Evolutionary conservation across 2,329 filamentous ascomycete species (phyloP), one percentile per base, ranked within the genome.

Genomic region (Neopestalotiopsis rosae): DNA sequence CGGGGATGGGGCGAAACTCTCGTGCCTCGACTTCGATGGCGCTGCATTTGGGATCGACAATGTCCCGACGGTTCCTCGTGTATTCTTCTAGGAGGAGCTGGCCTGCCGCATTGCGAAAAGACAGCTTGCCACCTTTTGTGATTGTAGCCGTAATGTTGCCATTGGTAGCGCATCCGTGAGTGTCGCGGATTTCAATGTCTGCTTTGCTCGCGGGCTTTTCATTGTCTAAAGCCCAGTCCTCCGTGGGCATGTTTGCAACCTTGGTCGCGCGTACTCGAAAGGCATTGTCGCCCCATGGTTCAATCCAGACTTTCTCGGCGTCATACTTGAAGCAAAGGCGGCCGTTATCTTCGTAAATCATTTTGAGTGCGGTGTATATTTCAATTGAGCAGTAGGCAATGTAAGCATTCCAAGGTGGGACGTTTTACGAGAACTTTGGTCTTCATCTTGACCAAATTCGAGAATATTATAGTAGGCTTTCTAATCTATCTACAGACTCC

Each of bases 21-120:
- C 89, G 86, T 1, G 87, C 86, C 69, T 88, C 82, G 20, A 91
- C 79, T 9, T 85, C 79, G 2, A 91, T 78, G 0, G 89, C 84
- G 71, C 86, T 89, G 77, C 86, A 87, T 75, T 89, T 89, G 0
- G 88, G 87, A 71, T 90, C 88, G 5, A 76, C 74, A 2, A 84
- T 79, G 69, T 90, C 86, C 38, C 76, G 74, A 7, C 87, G 81
- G 69, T 85, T 80, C 24, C 87, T 83, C 38, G 81, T 78, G 73
- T 85, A 89, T 71, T 89, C 87, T 69, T 89, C 86, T 0, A 89
- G 78, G 1, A 89, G 72, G 12, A 81, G 73, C 32, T 79, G 80
- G 45, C 81, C 82, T 1, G 75, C 78, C 1, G 75, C 70, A 70
- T 87, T 81, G 71, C 77, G 80, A 67, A 89, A 80, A 42, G 79